phyloP scores from a whole-genome alignment of 257 asterid species.

The Lavandula angustifolia region DNA sequence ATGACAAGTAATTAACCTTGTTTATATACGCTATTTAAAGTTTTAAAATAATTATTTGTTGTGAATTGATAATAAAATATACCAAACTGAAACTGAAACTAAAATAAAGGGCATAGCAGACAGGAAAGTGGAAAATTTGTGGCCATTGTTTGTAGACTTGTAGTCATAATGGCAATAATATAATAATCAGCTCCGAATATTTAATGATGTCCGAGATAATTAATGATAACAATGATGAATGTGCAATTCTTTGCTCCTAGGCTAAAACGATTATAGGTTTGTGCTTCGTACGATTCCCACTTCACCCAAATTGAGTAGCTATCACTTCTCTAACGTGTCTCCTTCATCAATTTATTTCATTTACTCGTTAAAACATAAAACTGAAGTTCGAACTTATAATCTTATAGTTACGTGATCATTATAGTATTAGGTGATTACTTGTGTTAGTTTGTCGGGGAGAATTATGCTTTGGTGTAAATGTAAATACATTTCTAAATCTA shows the following conservation, averaged over 20 bases:
- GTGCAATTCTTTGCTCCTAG: constrained; percentile 22
- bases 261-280: constrained; percentile 2
- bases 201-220: constrained; percentile 27
- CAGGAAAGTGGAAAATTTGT: constrained; percentile 19
- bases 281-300: constrained; percentile 37
- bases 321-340: neutral
- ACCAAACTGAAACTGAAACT: neutral
- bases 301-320: constrained; percentile 18
- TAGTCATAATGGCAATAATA: constrained; percentile 32
- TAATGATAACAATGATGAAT: constrained; percentile 35
- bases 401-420: no score
- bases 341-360: neutral
- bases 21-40: constrained; percentile 23
- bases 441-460: no score
- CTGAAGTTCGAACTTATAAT: no score
- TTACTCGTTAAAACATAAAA: no score
- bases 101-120: neutral
- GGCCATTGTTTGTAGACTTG: constrained; percentile 29
- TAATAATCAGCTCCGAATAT: constrained; percentile 11
- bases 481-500: no score
- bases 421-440: no score
- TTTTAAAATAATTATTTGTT: constrained; percentile 26
- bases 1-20: constrained; percentile 13
- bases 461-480: no score
- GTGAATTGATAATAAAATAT: neutral